These are phyloP conservation scores for Dendrostoma leiphaemia DNA, from an alignment of 2,329 filamentous ascomycete genomes.

Conservation along the genomic window DNA sequence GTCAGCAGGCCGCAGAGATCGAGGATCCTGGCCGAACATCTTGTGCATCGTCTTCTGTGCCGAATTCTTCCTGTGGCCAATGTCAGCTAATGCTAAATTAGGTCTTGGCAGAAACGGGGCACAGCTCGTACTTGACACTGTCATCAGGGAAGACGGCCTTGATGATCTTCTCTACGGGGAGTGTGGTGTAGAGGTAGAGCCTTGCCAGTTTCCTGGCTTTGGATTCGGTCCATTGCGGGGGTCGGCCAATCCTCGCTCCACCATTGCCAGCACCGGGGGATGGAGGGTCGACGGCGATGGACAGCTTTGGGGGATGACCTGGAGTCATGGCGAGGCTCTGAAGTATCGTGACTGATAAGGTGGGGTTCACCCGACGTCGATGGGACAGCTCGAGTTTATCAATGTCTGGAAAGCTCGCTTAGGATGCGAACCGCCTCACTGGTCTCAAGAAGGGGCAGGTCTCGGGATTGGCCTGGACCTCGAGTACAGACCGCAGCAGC, in stretches of 20 bases:
- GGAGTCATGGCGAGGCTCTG: constrained; percentile 15
- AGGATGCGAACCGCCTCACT: background rate
- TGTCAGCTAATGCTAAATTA: constrained; percentile 15
- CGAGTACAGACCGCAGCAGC: background rate
- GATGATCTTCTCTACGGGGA: constrained; percentile 52
- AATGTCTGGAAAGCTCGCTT: background rate
- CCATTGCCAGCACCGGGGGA: constrained; percentile 11
- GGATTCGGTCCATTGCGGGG: constrained; percentile 54
- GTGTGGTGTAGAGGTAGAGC: constrained; percentile 55
- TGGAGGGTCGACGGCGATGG: background rate
- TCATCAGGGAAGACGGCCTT: constrained; percentile 39
- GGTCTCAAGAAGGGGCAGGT: background rate
- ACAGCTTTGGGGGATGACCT: background rate
- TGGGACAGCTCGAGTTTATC: background rate
- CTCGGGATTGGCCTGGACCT: background rate
- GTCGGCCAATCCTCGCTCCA: constrained; percentile 43
- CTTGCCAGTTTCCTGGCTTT: constrained; percentile 52
- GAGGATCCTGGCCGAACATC: constrained; percentile 57
- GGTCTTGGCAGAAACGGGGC: constrained; percentile 26
- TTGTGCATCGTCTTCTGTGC: constrained; percentile 57
- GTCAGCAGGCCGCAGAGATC: constrained; percentile 53
- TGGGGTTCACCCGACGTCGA: background rate
- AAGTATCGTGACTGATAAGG: background rate
- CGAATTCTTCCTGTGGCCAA: constrained; percentile 47
- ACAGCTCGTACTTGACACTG: constrained; percentile 33